Evolutionary conservation across 805 yeast genomes (phyloP), one percentile per base, ranked within the genome.

Genomic region (Candida quercuum): DNA sequence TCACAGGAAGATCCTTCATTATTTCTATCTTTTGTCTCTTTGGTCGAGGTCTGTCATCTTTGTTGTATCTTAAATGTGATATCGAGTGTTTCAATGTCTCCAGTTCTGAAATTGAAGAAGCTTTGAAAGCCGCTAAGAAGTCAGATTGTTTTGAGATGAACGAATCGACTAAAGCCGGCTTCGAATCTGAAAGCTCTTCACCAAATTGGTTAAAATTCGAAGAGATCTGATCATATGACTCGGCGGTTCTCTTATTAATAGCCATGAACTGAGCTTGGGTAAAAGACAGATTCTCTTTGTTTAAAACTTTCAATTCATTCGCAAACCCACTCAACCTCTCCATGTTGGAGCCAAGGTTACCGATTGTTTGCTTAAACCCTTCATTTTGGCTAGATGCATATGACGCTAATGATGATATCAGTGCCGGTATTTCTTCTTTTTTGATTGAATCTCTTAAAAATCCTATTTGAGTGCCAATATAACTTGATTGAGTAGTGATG

Each of bases 1-100:
- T 28, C 7, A 21, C 33, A 11, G 56, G 54, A 12, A 48, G 34
- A 1, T 30, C 15, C 3, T 35, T 32, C 9, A 32, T 12, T 2
- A 32, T 23, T 6, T 22, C 30, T 6, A 50, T 9, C 34, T 52
- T 49, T 27, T 46, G 51, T 35, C 48, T 50, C 32, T 47, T 47
- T 18, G 52, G 53, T 3, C 37, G 29, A 14, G 38, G 48, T 2
- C n/a, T 6, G 2, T 43, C 46, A 21, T 48, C 51, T 15, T 32
- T 23, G 3, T 15, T 16, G 22, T 43, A 43, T 10, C 19, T 29
- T 8, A 35, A 12, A 7, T 33, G 21, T 1, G 20, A 10, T 1
- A 50, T 33, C 2, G 40, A 28, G 4, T 43, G 18, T 1, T 38
- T 37, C 13, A 39, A 26, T 1, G 28, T 15, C 3, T 42, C 32